Conservation (phyloP, 23 red algal species). For the Gracilaria domingensis region DNA sequence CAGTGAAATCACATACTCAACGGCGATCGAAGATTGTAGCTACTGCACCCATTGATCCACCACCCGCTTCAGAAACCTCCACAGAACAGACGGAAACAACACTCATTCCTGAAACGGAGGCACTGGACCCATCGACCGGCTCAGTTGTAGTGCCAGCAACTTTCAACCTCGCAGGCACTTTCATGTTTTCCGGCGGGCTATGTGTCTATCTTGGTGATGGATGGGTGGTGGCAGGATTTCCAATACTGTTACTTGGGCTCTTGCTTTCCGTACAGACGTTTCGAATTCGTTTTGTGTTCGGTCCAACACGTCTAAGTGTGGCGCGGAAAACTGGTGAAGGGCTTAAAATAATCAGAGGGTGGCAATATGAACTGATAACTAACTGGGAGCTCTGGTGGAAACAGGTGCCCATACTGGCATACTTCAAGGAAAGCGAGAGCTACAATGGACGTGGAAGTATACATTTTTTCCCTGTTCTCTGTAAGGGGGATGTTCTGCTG, state of each 20-base stretch:
- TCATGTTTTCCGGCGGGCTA: conserved; percentile 48
- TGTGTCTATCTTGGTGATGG: conserved; percentile 45
- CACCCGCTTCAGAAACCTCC: neutral
- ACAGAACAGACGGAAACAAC: conserved; percentile 17
- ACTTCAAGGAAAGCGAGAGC: conserved; percentile 87
- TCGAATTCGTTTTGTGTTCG: conserved; percentile 73
- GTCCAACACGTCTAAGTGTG: conserved; percentile 65
- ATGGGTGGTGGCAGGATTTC: conserved; percentile 56
- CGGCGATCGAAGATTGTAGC: neutral
- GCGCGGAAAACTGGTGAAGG: conserved; percentile 38
- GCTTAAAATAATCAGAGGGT: conserved; percentile 66
- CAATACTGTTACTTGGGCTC: conserved; percentile 50
- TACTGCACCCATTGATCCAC: neutral
- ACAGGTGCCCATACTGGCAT: conserved; percentile 67
- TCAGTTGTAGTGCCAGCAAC: conserved; percentile 44
- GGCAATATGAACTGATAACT: conserved; percentile 67
- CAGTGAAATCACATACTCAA: neutral
- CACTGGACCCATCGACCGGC: conserved; percentile 50
- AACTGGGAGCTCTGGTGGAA: conserved; percentile 89
- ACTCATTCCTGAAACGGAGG: conserved; percentile 34
- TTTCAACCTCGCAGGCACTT: conserved; percentile 44
- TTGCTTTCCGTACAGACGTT: conserved; percentile 67
- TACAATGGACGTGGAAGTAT: conserved; percentile 85
- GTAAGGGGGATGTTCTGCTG: conserved; percentile 57
- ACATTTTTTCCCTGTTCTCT: conserved; percentile 88